Conservation (phyloP, 345 rosid species). For the Melastoma malabathricum region DNA sequence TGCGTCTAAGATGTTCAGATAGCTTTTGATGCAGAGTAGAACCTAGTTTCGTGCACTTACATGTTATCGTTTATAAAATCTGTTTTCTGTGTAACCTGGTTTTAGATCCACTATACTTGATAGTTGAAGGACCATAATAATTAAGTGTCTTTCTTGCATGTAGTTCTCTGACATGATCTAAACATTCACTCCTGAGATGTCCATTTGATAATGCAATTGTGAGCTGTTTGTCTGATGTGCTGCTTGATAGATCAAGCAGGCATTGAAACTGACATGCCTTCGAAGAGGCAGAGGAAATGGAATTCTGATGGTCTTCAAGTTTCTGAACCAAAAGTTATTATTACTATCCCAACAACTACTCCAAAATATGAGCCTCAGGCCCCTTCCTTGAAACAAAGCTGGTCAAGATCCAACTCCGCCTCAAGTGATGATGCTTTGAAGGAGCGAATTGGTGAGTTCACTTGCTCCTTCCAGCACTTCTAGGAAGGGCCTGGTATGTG, state of each 20-base stretch:
- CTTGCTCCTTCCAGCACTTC: background rate
- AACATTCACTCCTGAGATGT: background rate
- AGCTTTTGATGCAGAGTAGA: too few relatives aligned
- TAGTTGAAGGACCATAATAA: too few relatives aligned
- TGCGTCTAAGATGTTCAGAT: too few relatives aligned
- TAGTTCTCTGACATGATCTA: too few relatives aligned
- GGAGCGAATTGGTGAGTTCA: constrained; percentile 74
- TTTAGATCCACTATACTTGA: too few relatives aligned
- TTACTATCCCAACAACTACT: constrained; percentile 36
- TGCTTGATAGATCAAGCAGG: constrained; percentile 53
- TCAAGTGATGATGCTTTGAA: constrained; percentile 54
- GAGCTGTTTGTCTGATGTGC: constrained; percentile 1
- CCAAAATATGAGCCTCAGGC: constrained; percentile 34
- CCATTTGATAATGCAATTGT: background rate
- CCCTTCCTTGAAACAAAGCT: constrained; percentile 37
- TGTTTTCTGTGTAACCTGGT: too few relatives aligned
- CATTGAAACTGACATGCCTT: constrained; percentile 41
- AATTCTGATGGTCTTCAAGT: constrained; percentile 52
- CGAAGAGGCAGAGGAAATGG: constrained; percentile 91
- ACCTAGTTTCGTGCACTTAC: too few relatives aligned
- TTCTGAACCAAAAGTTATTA: constrained; percentile 41
- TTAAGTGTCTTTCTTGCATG: too few relatives aligned
- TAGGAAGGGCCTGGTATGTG: background rate
- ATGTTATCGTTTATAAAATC: too few relatives aligned
- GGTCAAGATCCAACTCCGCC: constrained; percentile 51